These are phyloP conservation scores for Alisma plantagoaquatica DNA, from an alignment of 106 monocot species.

Conservation along the genomic window DNA sequence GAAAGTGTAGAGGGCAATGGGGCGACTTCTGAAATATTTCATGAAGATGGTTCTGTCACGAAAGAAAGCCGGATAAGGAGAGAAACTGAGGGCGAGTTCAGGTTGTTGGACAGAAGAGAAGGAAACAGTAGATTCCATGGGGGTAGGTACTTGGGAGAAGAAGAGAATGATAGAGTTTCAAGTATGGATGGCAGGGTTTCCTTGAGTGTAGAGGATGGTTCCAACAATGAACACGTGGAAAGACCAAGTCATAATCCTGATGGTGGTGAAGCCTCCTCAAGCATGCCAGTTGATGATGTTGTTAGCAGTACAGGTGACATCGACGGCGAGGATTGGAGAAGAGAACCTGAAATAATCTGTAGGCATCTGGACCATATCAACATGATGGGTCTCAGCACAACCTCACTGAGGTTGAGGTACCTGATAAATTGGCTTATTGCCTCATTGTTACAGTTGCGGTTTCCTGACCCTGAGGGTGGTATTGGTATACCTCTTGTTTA, in stretches of 20 bases:
- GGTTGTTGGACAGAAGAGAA: too few relatives aligned
- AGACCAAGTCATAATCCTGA: background rate
- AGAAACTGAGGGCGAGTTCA: slow-evolving; percentile 3
- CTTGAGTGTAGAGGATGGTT: background rate
- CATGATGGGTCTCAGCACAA: slow-evolving; percentile 2
- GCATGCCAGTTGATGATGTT: background rate
- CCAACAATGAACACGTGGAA: background rate
- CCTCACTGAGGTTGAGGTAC: background rate
- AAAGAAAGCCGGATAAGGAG: slow-evolving; percentile 3
- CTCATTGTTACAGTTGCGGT: background rate
- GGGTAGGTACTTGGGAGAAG: background rate
- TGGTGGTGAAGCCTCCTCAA: background rate
- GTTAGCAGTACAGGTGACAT: background rate
- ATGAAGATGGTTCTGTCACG: background rate
- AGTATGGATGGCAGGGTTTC: slow-evolving; percentile 1
- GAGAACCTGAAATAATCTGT: too few relatives aligned
- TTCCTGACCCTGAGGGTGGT: background rate
- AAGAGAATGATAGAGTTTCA: background rate
- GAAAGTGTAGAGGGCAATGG: background rate
- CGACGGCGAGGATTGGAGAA: background rate
- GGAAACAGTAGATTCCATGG: background rate
- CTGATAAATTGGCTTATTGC: slow-evolving; percentile 2
- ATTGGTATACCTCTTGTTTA: background rate
- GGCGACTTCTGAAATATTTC: background rate
- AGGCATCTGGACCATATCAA: too few relatives aligned